A percentile compares a stretch with the other conserved stretches of the same genome.
phyloP scores from a whole-genome alignment of 805 yeast genomes.

The Candida corydali region DNA sequence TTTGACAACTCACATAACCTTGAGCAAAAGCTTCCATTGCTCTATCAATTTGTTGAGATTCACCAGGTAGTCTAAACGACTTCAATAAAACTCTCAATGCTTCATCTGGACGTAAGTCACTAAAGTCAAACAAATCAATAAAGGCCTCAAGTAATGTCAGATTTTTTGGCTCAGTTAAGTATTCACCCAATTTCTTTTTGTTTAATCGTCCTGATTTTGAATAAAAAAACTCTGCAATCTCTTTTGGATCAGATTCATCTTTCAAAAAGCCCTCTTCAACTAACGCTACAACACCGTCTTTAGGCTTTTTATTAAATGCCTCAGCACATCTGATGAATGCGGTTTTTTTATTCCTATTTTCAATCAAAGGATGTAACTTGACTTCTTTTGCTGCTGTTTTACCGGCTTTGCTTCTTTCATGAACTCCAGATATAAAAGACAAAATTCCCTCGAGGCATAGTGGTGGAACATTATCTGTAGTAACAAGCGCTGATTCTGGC shows the following conservation, averaged over 20 bases:
- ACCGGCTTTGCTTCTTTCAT: conserved; percentile 41
- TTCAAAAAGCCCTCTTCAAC: conserved; percentile 63
- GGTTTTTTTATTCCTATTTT: conserved; percentile 55
- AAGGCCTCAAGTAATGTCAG: conserved; percentile 57
- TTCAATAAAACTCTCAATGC: conserved; percentile 80
- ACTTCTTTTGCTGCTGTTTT: conserved; percentile 8
- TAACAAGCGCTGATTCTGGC: conserved; percentile 76
- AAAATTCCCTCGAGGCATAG: conserved; percentile 86
- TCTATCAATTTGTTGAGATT: conserved; percentile 93
- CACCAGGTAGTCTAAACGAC: conserved; percentile 92
- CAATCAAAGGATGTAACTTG: conserved; percentile 28
- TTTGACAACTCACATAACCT: conserved; percentile 66
- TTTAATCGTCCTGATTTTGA: conserved; percentile 78
- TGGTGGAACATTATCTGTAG: conserved; percentile 89
- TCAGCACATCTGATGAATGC: conserved; percentile 74
- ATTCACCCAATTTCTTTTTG: conserved; percentile 84
- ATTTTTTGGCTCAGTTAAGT: conserved; percentile 72
- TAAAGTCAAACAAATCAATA: conserved; percentile 69
- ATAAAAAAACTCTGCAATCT: conserved; percentile 72
- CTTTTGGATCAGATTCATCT: conserved; percentile 43
- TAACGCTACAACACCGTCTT: conserved; percentile 64
- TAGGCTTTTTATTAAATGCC: conserved; percentile 73
- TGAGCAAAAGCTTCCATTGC: conserved; percentile 83
- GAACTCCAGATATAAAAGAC: conserved; percentile 60
- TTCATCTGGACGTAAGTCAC: conserved; percentile 82